These are phyloP conservation scores for Phytopythium boreale DNA, from an alignment of 352 stramenopile species.

Conservation along the genomic window DNA sequence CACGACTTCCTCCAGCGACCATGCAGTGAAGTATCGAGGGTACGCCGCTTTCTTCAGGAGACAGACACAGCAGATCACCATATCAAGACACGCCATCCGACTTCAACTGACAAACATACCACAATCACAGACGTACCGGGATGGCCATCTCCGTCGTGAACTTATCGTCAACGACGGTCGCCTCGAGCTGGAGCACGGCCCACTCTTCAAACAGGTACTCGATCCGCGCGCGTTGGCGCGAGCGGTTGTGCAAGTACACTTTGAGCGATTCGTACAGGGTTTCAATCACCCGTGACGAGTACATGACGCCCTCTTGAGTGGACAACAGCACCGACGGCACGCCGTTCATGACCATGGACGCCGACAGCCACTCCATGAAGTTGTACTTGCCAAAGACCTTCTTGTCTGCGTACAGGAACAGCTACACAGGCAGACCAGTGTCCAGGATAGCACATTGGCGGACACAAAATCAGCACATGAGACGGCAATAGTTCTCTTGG, in stretches of 20 bases:
- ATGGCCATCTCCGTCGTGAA: conserved; percentile 86
- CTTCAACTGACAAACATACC: neutral
- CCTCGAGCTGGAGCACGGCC: conserved; percentile 70
- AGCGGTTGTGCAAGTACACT: conserved; percentile 76
- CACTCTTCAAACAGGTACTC: conserved; percentile 84
- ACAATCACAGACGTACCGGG: conserved; percentile 35
- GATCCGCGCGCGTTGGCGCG: conserved; percentile 73
- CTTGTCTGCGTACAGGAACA: conserved; percentile 83
- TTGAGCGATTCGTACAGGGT: conserved; percentile 85
- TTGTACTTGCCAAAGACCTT: conserved; percentile 83
- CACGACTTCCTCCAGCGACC: conserved; percentile 71
- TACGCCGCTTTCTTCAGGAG: conserved; percentile 57
- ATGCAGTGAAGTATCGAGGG: conserved; percentile 81
- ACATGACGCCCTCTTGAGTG: conserved; percentile 80
- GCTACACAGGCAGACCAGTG: conserved; percentile 19
- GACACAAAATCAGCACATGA: neutral
- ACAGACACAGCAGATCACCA: neutral
- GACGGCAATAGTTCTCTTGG: neutral
- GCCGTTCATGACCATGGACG: conserved; percentile 78
- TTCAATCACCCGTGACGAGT: conserved; percentile 71
- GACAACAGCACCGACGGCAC: conserved; percentile 80
- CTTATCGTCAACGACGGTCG: conserved; percentile 64
- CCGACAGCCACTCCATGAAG: conserved; percentile 84
- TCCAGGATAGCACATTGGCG: neutral
- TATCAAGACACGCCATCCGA: neutral